Percentiles rank a stretch among this genome's conserved stretches.
phyloP scores from a whole-genome alignment of 2,329 filamentous ascomycete genomes.

The Septoria linicola region DNA sequence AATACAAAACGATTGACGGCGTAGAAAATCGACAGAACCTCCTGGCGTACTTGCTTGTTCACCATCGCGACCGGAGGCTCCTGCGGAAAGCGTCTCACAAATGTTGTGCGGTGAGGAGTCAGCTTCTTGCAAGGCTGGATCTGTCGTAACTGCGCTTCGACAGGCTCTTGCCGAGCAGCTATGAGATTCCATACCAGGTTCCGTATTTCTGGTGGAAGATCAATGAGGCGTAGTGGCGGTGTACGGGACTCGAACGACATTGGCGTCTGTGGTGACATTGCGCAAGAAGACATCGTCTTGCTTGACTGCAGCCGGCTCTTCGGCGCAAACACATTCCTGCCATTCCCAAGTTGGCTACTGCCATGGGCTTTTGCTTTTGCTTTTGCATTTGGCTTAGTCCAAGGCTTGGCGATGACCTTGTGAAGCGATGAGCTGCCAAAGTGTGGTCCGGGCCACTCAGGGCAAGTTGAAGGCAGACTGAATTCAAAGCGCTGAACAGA shows the following conservation, averaged over 20 bases:
- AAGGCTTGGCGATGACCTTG: slow-evolving; percentile 16
- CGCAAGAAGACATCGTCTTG: slow-evolving; percentile 6
- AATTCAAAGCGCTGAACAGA: slow-evolving; percentile 19
- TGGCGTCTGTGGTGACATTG: neutral
- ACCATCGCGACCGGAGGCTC: slow-evolving; percentile 20
- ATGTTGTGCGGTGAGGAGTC: slow-evolving; percentile 8
- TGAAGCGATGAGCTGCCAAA: slow-evolving; percentile 24
- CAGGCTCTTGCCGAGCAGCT: slow-evolving; percentile 16
- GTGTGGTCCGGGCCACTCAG: slow-evolving; percentile 21
- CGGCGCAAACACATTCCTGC: neutral
- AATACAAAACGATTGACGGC: slow-evolving; percentile 23
- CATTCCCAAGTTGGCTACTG: neutral
- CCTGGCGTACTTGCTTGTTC: slow-evolving; percentile 24
- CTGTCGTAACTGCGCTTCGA: slow-evolving; percentile 24
- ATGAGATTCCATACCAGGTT: slow-evolving; percentile 24
- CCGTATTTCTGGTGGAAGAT: slow-evolving; percentile 25
- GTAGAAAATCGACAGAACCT: slow-evolving; percentile 27
- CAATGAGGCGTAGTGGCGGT: slow-evolving; percentile 22
- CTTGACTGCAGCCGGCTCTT: slow-evolving; percentile 7
- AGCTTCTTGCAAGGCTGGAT: slow-evolving; percentile 20
- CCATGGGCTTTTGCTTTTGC: no score
- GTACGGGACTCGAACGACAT: slow-evolving; percentile 14
- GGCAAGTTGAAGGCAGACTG: slow-evolving; percentile 21
- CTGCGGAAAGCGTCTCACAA: slow-evolving; percentile 24
- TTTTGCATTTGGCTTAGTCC: slow-evolving; percentile 8